Evolutionary conservation across 2,329 filamentous ascomycete genomes (phyloP), one percentile per base, ranked within the genome.

Genomic region (Alternaria sp.): DNA sequence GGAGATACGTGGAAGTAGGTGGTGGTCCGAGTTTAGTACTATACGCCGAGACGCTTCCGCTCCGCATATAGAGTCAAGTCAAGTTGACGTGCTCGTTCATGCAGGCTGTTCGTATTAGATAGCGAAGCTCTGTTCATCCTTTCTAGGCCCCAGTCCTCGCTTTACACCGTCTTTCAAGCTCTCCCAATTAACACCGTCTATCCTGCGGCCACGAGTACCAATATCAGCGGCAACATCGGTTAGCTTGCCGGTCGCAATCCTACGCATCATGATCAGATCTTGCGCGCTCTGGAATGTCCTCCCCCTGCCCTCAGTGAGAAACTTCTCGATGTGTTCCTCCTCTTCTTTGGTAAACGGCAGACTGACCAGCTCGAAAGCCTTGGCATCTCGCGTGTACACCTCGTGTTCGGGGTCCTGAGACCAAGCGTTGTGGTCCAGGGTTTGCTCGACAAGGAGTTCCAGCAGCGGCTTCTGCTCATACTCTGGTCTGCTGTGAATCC

Each of bases 261-360:
- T 87, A 67, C 91, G 87, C 84, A 93, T 90, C 67, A 93, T 83
- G 2, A 93, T 82, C 0, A 90, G 92, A 69, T 94, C 92, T 73
- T 87, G 89, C 4, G 90, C 88, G 25, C 86, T 87, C 64, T 85
- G 87, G 8, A 90, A 79, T 43, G 82, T 85, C 70, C 87, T 87
- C 3, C 90, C 91, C 45, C 87, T 87, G 11, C 90, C 90, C 5
- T 82, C 81, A 0, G 87, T 82, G 38, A 96, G 80, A 59, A 86
- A 90, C 27, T 90, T 86, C 66, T 90, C 87, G 63, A 96, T 88
- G 90, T 91, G 94, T 5, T 74, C 74, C 74, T 94, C 91, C 74
- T 97, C 93, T 18, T 86, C 81, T 1, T 82, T 75, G 59, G 87
- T 87, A n/a, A 96, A 86, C 0, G 92, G 91, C 63, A 94, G 79